Percentiles rank a stretch among this genome's conserved stretches.
Evolutionary conservation across 2,329 filamentous ascomycete genomes (phyloP).

Genomic region (Hypoxylon sp.): DNA sequence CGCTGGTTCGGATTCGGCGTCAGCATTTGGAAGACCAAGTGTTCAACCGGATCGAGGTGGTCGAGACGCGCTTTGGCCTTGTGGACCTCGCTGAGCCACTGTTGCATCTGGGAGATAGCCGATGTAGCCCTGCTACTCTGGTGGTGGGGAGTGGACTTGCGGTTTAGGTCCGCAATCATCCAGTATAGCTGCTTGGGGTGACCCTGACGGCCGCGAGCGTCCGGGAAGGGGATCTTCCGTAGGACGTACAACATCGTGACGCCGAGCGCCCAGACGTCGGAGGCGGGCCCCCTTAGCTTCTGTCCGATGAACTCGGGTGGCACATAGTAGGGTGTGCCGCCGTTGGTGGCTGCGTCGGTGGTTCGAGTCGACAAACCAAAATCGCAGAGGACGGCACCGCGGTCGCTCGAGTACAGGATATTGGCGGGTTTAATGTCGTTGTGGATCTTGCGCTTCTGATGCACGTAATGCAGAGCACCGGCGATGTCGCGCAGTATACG

Average conservation of each 20-base stretch:
- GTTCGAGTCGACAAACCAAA: constrained; percentile 69
- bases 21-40: constrained; percentile 69
- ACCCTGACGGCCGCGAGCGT: constrained; percentile 64
- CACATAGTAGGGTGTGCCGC: constrained; percentile 74
- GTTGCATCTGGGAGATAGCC: constrained; percentile 68
- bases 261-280: constrained; percentile 73
- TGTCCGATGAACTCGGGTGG: constrained; percentile 72
- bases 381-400: constrained; percentile 73
- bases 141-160: constrained; percentile 46
- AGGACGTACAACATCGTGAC: constrained; percentile 74
- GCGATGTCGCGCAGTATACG: constrained; percentile 70
- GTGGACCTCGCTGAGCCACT: constrained; percentile 69
- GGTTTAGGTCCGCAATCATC: constrained; percentile 71
- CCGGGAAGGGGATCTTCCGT: constrained; percentile 69
- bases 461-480: constrained; percentile 69
- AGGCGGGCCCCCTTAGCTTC: constrained; percentile 67
- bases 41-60: constrained; percentile 64
- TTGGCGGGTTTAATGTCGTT: constrained; percentile 76
- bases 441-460: constrained; percentile 68
- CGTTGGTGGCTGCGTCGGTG: constrained; percentile 63
- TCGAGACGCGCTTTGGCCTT: constrained; percentile 64
- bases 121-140: constrained; percentile 47
- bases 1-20: constrained; percentile 65
- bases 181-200: constrained; percentile 69
- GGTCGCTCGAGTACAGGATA: constrained; percentile 71